Evolutionary conservation across 2,329 filamentous ascomycete species (phyloP), one percentile per base, ranked within the genome.

Genomic region (Leptographium radiaticola): DNA sequence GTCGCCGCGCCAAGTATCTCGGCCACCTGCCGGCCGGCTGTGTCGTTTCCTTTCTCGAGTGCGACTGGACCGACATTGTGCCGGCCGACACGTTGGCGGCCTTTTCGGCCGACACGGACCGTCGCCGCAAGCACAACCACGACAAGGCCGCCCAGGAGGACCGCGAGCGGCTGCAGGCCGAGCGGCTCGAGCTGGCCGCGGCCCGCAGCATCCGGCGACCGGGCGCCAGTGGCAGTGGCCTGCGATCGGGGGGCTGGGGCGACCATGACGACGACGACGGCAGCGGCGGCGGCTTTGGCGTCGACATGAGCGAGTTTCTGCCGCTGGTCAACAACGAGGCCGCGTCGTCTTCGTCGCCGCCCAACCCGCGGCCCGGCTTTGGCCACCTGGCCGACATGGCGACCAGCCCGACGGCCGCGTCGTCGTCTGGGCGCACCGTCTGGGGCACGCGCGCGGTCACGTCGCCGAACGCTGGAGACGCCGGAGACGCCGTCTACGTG

Each of bases 1-100:
- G 90, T 48, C 89, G 86, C 64, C 80, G 89, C 36, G 83, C 87
- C 53, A 95, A 93, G 65, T 96, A 95, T 59, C 76, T 96, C 4
- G 81, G 81, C 1, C 90, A 96, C 67, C 75, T 96, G 7, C 90
- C 90, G 0, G 83, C 86, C 51, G 90, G 90, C n/a, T 95, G 89
- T 65, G 85, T 95, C 59, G 87, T 96, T 44, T 89, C 78, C 59
- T 95, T 95, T 62, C 68, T 96, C 1, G 90, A 96, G 68, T 96
- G 90, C 64, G 89, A 96, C 66, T 96, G 90, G 90, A 89, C 87
- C 4, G 89, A 95, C 60, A 87, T 93, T 40, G 87, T 96, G 6
- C 77, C 82, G 4, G 75, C 82, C 1, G 84, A 87, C 51, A 77
- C 87, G 4, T 72, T 96, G n/a, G 81, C 81, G 42, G 76, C 77